Evolutionary conservation across 1,139 yeast genomes (phyloP), one percentile per base, ranked within the genome.

Genomic region (Debaryomyces subglobosus): DNA sequence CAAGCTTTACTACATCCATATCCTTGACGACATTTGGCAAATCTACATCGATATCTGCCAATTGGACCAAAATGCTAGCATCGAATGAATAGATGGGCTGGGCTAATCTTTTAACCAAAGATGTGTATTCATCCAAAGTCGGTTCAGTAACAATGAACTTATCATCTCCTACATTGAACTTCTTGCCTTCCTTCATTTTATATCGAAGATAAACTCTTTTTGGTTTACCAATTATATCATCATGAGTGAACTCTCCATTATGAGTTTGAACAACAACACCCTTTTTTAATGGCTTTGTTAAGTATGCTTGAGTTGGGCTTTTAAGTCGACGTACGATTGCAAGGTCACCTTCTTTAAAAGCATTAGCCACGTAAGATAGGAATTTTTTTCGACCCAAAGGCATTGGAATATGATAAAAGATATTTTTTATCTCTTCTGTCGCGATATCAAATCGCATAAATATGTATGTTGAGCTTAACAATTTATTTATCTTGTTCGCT

Each of bases 241-340:
- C 43, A 20, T 40, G 43, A 18, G 35, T 3, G 12, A 40, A 20
- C 9, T 30, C 35, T 20, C 43, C 36, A 30, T 32, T 40, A 30
- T 30, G 36, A 7, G 43, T 40, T 20, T 40, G 43, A 2, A 40
- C 32, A 1, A 30, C 10, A 7, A 13, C 36, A 9, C 43, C 43
- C 21, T 40, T 40, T 13, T 30, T 29, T 20, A 39, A 29, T 21
- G 43, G 43, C 9, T 30, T 40, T n/a, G 43, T 40, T 13, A 40
- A 29, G 24, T 30, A 15, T 6, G 46, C 47, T n/a, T 39, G 45
- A 5, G 43, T 42, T 23, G 50, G 48, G 39, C 35, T 47, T 20
- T 44, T 45, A 23, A 47, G 48, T 24, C 45, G 45, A 8, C 40
- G 39, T 24, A 42, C 48, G 23, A 33, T 33, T 13, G 43, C 35